Evolutionary conservation across 164 flowering plant species (phyloP).

Genomic region (Tinospora cordifolia): DNA sequence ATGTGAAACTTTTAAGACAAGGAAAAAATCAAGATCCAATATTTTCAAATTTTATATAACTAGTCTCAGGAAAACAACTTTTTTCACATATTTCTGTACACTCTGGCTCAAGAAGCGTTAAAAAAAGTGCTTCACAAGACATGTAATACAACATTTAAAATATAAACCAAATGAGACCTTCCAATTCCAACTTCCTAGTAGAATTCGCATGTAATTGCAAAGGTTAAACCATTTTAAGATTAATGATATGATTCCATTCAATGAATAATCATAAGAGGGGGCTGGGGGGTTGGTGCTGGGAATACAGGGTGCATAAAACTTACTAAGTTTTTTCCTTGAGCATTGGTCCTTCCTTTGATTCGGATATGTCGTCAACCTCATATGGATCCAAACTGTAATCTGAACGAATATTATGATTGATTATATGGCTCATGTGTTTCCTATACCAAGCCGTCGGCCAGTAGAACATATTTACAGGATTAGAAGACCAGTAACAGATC

Average conservation of each 20-base stretch:
- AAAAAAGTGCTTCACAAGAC: too few relatives aligned
- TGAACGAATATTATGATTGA: constrained; percentile 20
- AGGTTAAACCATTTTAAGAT: neutral
- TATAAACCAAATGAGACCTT: neutral
- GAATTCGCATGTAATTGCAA: neutral
- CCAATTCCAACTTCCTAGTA: neutral
- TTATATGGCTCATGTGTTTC: constrained; percentile 10
- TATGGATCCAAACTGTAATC: constrained; percentile 25
- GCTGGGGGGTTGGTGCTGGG: too few relatives aligned
- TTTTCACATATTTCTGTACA: too few relatives aligned
- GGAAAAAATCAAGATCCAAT: too few relatives aligned
- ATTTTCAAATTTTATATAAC: too few relatives aligned
- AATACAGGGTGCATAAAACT: constrained; percentile 4
- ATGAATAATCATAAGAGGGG: too few relatives aligned
- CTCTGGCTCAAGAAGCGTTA: too few relatives aligned
- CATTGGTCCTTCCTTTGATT: constrained; percentile 13
- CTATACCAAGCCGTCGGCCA: constrained; percentile 15
- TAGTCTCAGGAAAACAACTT: too few relatives aligned
- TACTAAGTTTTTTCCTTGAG: constrained; percentile 19
- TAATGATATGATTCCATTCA: neutral
- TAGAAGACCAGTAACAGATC: constrained; percentile 4
- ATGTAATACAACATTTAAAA: neutral
- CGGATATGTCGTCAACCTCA: constrained; percentile 24
- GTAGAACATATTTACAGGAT: constrained; percentile 7
- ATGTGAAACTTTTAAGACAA: too few relatives aligned